Percentiles rank a stretch among this genome's conserved stretches.
phyloP scores from a whole-genome alignment of 805 yeast species.

The Yarrowia bubula region DNA sequence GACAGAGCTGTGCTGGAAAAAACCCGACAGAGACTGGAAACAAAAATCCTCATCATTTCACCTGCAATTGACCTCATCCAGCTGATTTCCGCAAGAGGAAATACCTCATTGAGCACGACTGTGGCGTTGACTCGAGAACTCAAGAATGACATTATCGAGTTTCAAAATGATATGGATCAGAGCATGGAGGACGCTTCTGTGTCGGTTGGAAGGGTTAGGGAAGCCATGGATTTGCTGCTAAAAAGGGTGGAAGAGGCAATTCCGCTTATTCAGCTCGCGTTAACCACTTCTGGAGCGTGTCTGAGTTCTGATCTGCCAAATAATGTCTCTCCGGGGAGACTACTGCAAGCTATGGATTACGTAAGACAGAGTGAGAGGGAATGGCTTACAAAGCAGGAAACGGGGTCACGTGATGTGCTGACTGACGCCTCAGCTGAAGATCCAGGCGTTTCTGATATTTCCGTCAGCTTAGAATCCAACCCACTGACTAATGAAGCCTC shows the following conservation, averaged over 20 bases:
- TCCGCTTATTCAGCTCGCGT: constrained; percentile 63
- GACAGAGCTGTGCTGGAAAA: constrained; percentile 49
- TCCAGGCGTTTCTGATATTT: too few species aligned
- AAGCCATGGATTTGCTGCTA: constrained; percentile 49
- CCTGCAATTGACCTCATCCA: constrained; percentile 67
- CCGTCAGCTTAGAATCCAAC: too few species aligned
- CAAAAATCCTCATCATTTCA: constrained; percentile 59
- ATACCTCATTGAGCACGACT: constrained; percentile 48
- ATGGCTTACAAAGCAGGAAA: neutral
- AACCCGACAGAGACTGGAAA: constrained; percentile 48
- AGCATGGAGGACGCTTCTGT: constrained; percentile 31
- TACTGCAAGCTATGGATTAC: constrained; percentile 59
- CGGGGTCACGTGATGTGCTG: too few species aligned
- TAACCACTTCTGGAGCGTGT: constrained; percentile 67
- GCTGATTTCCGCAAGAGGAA: constrained; percentile 43
- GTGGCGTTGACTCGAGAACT: constrained; percentile 54
- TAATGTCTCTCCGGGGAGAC: constrained; percentile 60
- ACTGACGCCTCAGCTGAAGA: too few species aligned
- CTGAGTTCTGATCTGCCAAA: constrained; percentile 50
- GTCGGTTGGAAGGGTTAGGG: constrained; percentile 49
- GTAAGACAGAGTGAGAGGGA: constrained; percentile 33
- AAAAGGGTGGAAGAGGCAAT: constrained; percentile 62
- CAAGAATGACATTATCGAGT: constrained; percentile 55
- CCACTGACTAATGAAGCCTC: too few species aligned
- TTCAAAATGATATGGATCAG: constrained; percentile 44